phyloP scores from a whole-genome alignment of 169 alveolate genomes.

The Sarcocystis neurona region DNA sequence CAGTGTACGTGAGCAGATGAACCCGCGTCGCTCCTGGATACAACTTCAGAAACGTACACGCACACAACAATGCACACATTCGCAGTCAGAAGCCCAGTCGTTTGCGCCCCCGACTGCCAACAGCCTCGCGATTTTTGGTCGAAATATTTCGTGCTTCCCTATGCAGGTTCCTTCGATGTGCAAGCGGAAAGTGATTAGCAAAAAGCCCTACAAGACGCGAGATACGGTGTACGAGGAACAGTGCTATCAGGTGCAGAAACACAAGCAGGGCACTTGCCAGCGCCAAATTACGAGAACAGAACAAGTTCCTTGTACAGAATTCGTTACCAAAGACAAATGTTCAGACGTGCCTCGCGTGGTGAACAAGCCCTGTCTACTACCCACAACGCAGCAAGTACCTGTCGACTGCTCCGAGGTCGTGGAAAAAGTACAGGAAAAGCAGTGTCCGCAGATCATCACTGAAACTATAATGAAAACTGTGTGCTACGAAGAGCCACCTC shows the following conservation, averaged over 20 bases:
- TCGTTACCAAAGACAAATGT: not conserved
- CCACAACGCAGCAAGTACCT: slow-evolving; percentile 35
- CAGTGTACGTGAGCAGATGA: too few relatives aligned
- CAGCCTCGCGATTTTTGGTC: not conserved
- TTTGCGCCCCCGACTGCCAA: too few relatives aligned
- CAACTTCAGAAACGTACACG: too few relatives aligned
- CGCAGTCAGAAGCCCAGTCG: too few relatives aligned
- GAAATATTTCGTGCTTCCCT: not conserved
- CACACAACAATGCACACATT: too few relatives aligned
- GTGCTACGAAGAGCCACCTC: not conserved
- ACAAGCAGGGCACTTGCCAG: slow-evolving; percentile 37
- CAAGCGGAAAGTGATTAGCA: slow-evolving; percentile 31
- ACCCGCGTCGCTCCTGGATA: too few relatives aligned
- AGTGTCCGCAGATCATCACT: not conserved
- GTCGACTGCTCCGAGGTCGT: slow-evolving; percentile 31
- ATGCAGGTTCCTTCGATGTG: slow-evolving; percentile 24
- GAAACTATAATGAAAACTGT: slow-evolving; percentile 28
- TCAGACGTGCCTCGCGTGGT: slow-evolving; percentile 8
- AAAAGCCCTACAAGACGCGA: slow-evolving; percentile 4
- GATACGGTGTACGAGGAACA: slow-evolving; percentile 16
- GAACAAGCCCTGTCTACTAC: slow-evolving; percentile 13
- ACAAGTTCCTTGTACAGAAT: slow-evolving; percentile 25
- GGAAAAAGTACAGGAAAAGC: slow-evolving; percentile 26
- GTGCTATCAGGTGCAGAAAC: slow-evolving; percentile 29
- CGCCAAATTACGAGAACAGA: slow-evolving; percentile 18